Percentiles rank a stretch among this genome's conserved stretches.
phyloP scores from a whole-genome alignment of 495 filamentous ascomycete genomes.

The Lophium mytilinum region DNA sequence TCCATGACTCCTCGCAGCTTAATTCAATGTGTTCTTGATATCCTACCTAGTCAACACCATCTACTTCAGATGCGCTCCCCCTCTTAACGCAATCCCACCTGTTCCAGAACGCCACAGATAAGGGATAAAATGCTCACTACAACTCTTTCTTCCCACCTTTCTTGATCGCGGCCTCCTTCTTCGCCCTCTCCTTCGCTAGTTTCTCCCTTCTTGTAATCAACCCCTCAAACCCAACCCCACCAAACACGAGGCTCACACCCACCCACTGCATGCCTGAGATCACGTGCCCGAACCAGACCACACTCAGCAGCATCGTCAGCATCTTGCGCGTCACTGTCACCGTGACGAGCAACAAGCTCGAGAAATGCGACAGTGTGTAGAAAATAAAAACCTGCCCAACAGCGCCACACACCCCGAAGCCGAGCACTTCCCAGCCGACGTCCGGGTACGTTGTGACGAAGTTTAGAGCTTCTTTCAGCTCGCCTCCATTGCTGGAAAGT shows the following conservation, averaged over 20 bases:
- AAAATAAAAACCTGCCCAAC: slow-evolving; percentile 97
- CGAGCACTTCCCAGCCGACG: slow-evolving; percentile 76
- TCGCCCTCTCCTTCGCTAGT: slow-evolving; percentile 49
- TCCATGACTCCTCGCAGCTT: no score
- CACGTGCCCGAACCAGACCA: slow-evolving; percentile 87
- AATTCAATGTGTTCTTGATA: no score
- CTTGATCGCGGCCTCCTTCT: slow-evolving; percentile 16
- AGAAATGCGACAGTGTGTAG: slow-evolving; percentile 88
- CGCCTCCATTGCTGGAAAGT: slow-evolving; percentile 54
- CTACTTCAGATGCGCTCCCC: no score
- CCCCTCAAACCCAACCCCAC: slow-evolving; percentile 87
- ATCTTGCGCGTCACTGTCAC: slow-evolving; percentile 98
- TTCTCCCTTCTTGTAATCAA: slow-evolving; percentile 77
- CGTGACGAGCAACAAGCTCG: slow-evolving; percentile 83
- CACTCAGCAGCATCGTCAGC: slow-evolving; percentile 95
- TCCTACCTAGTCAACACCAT: no score
- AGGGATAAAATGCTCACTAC: neutral
- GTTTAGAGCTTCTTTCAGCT: slow-evolving; percentile 66
- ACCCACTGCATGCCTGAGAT: slow-evolving; percentile 82
- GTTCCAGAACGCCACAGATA: neutral
- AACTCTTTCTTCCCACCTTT: slow-evolving; percentile 7
- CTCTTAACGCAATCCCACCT: neutral
- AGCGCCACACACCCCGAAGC: slow-evolving; percentile 87
- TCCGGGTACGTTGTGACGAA: slow-evolving; percentile 72
- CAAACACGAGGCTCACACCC: slow-evolving; percentile 87